Base-by-base conservation (phyloP, 495 filamentous ascomycete species). In the Hypoxylon fuscum region DNA sequence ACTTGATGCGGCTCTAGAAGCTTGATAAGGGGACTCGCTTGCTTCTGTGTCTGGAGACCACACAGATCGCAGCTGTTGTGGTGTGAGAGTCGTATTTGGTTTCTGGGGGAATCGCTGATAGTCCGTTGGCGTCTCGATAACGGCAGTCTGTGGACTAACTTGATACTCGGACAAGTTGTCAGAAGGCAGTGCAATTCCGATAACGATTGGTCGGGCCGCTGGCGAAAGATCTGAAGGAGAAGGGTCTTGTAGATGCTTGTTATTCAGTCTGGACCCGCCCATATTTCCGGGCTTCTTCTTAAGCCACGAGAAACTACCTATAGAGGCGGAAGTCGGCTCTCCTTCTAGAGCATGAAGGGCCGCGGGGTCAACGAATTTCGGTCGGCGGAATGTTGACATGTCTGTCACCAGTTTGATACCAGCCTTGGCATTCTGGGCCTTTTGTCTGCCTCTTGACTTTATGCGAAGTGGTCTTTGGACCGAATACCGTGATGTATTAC, bases 161-260 rank as follows among this genome's bases (percentile, higher is more conserved):
- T 76, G 70, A 57, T 78, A 79, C 1, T 79, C 73, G 4, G 80
- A 72, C 2, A 88, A 69, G 17, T 86, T 82, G 25, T 84, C 80
- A 5, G 80, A 80, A 9, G 90, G 88, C 25, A 95, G 83, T 2
- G 82, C 83, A 6, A 96, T 83, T 0, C 91, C 92, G 55, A 96
- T 96, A 63, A 90, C 80, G 37, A 96, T 92, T 11, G 89, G 84
- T 21, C 89, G 76, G 64, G 91, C 88, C 4, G 81, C 86, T 0
- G 92, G 92, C 4, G 91, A 94, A 2, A 96, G 74, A 34, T 88
- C 89, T n/a, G 64, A 55, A 25, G 35, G 35, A 3, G 68, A 68
- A 7, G 51, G 61, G 46, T 27, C 57, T 2, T 46, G 64, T 31
- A 12, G 35, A 32, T 64, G 45, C 48, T 62, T 63, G 5, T 69